These are phyloP conservation scores for Diaporthe humulicola DNA, from an alignment of 2,329 filamentous ascomycete genomes.

Conservation along the genomic window DNA sequence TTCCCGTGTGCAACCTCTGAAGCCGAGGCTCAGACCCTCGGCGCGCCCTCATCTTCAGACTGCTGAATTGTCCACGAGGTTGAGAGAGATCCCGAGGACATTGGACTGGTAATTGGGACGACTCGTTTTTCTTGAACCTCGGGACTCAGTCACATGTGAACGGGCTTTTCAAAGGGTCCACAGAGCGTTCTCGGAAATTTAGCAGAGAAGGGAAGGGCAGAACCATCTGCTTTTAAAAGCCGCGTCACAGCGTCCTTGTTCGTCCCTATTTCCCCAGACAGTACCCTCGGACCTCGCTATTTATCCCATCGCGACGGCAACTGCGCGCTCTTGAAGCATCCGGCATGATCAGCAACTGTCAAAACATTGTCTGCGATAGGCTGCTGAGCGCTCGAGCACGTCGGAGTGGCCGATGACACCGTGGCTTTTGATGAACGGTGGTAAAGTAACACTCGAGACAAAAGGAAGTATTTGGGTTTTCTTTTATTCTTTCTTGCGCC, in stretches of 20 bases:
- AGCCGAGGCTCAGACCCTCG: not conserved
- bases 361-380: constrained; percentile 9
- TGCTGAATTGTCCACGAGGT: not conserved
- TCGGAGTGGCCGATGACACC: not conserved
- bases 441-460: not conserved
- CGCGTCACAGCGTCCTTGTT: constrained; percentile 1
- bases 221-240: not conserved
- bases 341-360: constrained; percentile 25
- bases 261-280: not conserved
- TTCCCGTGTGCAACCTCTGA: not conserved
- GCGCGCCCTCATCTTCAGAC: not conserved
- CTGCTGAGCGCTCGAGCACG: constrained; percentile 6
- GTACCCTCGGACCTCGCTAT: not conserved
- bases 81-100: not conserved
- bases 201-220: not conserved
- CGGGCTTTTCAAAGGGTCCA: not conserved
- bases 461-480: not conserved
- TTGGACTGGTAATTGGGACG: not conserved
- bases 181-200: no score
- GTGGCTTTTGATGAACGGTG: not conserved
- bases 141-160: constrained; percentile 4
- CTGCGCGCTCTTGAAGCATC: not conserved
- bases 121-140: not conserved
- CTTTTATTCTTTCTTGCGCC: not conserved
- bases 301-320: not conserved